Conservation (phyloP, 2,329 filamentous ascomycete genomes). For the Aspergillus pseudoterreus region DNA sequence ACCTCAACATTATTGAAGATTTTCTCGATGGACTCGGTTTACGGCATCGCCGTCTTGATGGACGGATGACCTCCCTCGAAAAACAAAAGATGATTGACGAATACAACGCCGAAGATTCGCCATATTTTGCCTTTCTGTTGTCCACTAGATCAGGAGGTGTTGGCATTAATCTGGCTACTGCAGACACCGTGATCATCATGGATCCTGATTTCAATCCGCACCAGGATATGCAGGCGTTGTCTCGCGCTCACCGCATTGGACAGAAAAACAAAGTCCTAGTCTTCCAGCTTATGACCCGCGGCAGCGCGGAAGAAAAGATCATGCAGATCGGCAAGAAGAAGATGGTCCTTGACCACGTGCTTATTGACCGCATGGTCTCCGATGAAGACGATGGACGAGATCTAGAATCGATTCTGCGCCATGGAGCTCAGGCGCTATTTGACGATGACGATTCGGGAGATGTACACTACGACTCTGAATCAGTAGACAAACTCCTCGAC, state of each 20-base stretch:
- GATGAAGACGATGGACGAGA: slow-evolving; percentile 77
- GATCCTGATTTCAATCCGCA: slow-evolving; percentile 98
- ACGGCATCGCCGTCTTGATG: slow-evolving; percentile 77
- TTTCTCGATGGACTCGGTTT: slow-evolving; percentile 75
- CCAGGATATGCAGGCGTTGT: slow-evolving; percentile 93
- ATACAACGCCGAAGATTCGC: slow-evolving; percentile 81
- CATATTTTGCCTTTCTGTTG: slow-evolving; percentile 83
- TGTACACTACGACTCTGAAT: slow-evolving; percentile 75
- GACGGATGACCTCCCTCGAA: slow-evolving; percentile 72
- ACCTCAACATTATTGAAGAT: slow-evolving; percentile 87
- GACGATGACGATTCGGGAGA: slow-evolving; percentile 66
- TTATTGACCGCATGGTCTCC: slow-evolving; percentile 87
- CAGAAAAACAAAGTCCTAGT: slow-evolving; percentile 95
- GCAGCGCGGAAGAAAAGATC: slow-evolving; percentile 89
- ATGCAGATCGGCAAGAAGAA: slow-evolving; percentile 94
- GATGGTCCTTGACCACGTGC: slow-evolving; percentile 88
- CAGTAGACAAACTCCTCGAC: slow-evolving; percentile 88
- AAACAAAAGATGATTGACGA: slow-evolving; percentile 94
- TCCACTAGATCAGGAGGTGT: slow-evolving; percentile 95
- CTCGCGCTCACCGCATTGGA: slow-evolving; percentile 90
- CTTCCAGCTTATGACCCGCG: slow-evolving; percentile 88
- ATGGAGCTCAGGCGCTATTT: slow-evolving; percentile 85
- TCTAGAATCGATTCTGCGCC: slow-evolving; percentile 79
- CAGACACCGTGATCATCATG: slow-evolving; percentile 96
- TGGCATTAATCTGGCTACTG: slow-evolving; percentile 94